Conservation (phyloP, 305 asterid genomes). For the Andrographis paniculata region DNA sequence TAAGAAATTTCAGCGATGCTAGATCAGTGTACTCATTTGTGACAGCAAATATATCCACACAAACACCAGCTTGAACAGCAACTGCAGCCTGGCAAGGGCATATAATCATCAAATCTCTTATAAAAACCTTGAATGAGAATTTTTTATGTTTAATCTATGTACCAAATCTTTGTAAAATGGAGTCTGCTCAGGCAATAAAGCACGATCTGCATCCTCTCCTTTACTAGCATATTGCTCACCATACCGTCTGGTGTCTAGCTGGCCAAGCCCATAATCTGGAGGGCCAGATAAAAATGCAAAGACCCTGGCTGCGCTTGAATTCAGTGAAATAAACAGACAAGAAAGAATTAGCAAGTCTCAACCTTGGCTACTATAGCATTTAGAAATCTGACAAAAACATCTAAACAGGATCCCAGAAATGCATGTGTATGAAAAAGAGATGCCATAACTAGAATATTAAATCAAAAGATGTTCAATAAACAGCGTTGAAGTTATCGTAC, state of each 20-base stretch:
- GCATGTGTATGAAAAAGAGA: constrained; percentile 14
- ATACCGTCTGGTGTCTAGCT: constrained; percentile 87
- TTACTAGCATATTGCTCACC: constrained; percentile 99
- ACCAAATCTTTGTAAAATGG: constrained; percentile 97
- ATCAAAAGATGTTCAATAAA: constrained; percentile 7
- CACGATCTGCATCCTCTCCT: constrained; percentile 98
- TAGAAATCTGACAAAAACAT: constrained; percentile 14
- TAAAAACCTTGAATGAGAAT: constrained; percentile 17
- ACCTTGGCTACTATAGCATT: constrained; percentile 15
- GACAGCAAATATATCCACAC: constrained; percentile 94
- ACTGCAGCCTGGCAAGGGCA: constrained; percentile 80
- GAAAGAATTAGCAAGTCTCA: constrained; percentile 19
- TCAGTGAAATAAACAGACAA: constrained; percentile 23
- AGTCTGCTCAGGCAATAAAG: constrained; percentile 98
- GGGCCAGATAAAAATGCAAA: constrained; percentile 93
- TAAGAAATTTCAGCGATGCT: constrained; percentile 91
- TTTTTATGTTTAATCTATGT: constrained; percentile 20
- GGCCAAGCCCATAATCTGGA: constrained; percentile 98
- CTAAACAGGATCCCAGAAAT: constrained; percentile 8
- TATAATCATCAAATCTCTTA: constrained; percentile 26
- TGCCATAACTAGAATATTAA: constrained; percentile 7
- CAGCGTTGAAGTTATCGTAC: constrained; percentile 28
- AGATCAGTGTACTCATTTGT: constrained; percentile 97
- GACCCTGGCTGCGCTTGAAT: constrained; percentile 72
- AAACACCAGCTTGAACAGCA: constrained; percentile 98